Base-by-base conservation (phyloP, 1,139 yeast genomes). In the Suhomyces panamericanus region DNA sequence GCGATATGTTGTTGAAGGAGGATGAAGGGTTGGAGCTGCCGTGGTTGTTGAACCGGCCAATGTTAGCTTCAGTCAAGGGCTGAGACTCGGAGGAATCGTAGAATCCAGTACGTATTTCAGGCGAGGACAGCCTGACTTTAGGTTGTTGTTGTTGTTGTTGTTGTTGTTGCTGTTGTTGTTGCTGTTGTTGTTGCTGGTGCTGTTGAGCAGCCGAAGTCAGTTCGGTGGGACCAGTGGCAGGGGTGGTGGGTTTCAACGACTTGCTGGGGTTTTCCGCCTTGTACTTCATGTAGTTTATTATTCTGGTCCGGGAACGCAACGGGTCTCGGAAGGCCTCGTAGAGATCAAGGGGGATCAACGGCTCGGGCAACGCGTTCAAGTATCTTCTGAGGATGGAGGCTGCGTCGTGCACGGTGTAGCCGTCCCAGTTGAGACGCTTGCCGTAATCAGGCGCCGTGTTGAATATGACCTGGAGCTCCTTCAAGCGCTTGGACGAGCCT, bases 331-430 rank as follows among this genome's bases (percentile, higher is more conserved):
- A 93, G 24, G 72, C 71, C 53, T 87, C 91, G 64, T 93, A 95
- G 49, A 81, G 70, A 8, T 78, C 79, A 39, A 89, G 69, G 0
- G 98, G 97, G 16, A 93, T 83, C 44, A 93, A 76, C 0, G 99
- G 98, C 58, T 93, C 98, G 0, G 96, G 96, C 46, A 93, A 75
- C 36, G 91, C 85, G 61, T 91, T 89, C 51, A 95, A 75, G 61
- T 80, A 93, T 48, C 99, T 74, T 59, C 98, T 76, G 48, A 93
- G 77, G 30, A 93, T 75, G 26, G 95, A 87, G 2, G 98, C 96
- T 1, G 97, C 97, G 64, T 95, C 99, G 66, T 95, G 99, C n/a
- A 93, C 98, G 4, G 90, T 89, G 65, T 83, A 93, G 0, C 95
- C 95, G 44, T 87, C 89, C 99, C 99, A 93, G 51, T 77, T 80